Evolutionary conservation across 768 basidiomycete genomes (phyloP), one percentile per base, ranked within the genome.

Genomic region (Rhodotorula kratochvilovae): DNA sequence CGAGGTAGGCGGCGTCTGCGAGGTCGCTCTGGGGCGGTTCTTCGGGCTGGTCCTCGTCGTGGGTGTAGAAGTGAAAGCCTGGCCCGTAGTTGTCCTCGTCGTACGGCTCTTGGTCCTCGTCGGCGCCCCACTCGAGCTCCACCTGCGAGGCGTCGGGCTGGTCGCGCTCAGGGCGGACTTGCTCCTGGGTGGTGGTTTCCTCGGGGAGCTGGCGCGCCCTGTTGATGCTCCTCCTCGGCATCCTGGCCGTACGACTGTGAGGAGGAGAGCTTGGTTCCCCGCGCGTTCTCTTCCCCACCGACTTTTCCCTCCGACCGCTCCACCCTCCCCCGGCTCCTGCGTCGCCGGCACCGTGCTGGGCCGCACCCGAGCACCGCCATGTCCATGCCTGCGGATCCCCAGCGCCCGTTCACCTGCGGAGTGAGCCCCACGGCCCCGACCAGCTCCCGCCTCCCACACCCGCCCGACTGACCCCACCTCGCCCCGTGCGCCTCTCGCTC

Each of bases 1-100:
- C 73, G 36, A 46, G 42, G 63, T 68, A 74, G 21, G 57, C 58
- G 39, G n/a, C 46, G 29, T 53, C 54, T 21, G 53, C 33, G 5
- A 74, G 50, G 42, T 74, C 73, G 6, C 66, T 68, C 23, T 43
- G 23, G 6, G 29, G 16, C 27, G 43, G 27, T 5, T 16, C 17
- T 1, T 35, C 27, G 4, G 46, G 55, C 36, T 48, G 42, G 19
- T 33, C 15, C 0, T 54, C 6, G 1, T 43, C 11, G 17, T 23
- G 43, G 53, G 50, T 6, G 25, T 29, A 3, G 10, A 25, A 27
- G 19, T 54, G 53, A 23, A 67, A 56, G 21, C 61, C 70, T 1
- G 55, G 39, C 19, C 57, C 70, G 29, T 36, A 59, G 5, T 71
- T 61, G 43, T 63, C 65, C 2, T 71, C 65, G 48, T 67, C 55